Evolutionary conservation across 1,284 basidiomycete genomes (phyloP), one percentile per base, ranked within the genome.

Genomic region (Cerrena zonata): DNA sequence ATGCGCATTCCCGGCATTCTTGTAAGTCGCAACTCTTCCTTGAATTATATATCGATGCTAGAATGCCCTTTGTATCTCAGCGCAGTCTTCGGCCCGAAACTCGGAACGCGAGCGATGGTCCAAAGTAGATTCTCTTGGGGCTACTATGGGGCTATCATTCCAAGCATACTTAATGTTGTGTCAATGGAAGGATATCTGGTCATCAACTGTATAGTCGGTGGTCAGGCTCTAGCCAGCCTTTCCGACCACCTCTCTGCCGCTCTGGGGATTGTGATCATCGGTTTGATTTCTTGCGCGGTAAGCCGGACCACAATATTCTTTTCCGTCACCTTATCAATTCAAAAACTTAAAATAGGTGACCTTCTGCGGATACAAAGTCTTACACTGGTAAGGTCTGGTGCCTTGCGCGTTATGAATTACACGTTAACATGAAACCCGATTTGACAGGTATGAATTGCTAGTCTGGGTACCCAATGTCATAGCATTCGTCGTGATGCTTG

Each of bases 181-280:
- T 72, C 77, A 44, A 75, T 81, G 68, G 70, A 86, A 62, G 85
- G 86, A 0, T 91, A 81, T 66, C 70, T 86, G 47, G 78, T 88
- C 43, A 67, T 93, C 49, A 86, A 86, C 59, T 79, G 76, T 46
- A 89, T 91, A 58, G 72, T 88, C 47, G 88, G 86, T 4, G 89
- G 86, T 0, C 86, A 90, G 62, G 79, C 82, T 1, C 68, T 91
- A 39, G 77, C 80, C 2, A 77, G 80, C 30, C 79, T 82, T 5
- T 84, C 78, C 39, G 62, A 66, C 18, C 69, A 70, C 49, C 58
- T 81, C 15, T 58, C 73, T 51, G 75, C 74, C 42, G 75, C 78
- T 0, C 50, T 88, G 4, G 91, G 91, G 1, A 92, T 93, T 53
- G 84, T 89, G 15, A 84, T 93, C 50, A 86, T 91, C 24, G 73